A percentile compares a stretch with the other conserved stretches of the same genome.
phyloP scores from a whole-genome alignment of 306 rosid genomes.

The Sechiopsis laciniata region DNA sequence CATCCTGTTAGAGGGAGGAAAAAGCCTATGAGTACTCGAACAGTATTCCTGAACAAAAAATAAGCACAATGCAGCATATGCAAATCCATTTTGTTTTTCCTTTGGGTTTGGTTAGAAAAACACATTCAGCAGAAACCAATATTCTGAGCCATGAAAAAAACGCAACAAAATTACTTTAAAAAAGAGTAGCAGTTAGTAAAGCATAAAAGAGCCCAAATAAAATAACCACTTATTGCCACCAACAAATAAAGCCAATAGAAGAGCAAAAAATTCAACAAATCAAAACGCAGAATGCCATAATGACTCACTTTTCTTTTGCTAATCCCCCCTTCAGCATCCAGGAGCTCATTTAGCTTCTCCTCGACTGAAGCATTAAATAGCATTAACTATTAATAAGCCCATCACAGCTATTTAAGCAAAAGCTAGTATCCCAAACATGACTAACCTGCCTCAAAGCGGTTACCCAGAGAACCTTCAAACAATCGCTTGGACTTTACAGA shows the following conservation, averaged over 20 bases:
- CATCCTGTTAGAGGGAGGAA: slow-evolving; percentile 50
- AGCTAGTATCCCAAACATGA: slow-evolving; percentile 24
- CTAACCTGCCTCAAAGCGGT: slow-evolving; percentile 88
- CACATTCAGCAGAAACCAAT: slow-evolving; percentile 7
- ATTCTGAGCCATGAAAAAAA: not conserved
- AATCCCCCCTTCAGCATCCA: slow-evolving; percentile 89
- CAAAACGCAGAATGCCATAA: slow-evolving; percentile 2
- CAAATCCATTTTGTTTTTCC: not conserved
- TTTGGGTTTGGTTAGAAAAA: not conserved
- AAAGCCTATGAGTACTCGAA: slow-evolving; percentile 5
- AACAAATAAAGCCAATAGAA: slow-evolving; percentile 8
- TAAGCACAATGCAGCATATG: slow-evolving; percentile 6
- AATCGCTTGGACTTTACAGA: slow-evolving; percentile 54
- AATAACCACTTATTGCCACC: slow-evolving; percentile 2
- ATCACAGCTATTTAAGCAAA: slow-evolving; percentile 20
- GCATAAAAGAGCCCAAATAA: not conserved
- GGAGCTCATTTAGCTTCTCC: slow-evolving; percentile 85
- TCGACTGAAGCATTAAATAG: slow-evolving; percentile 60
- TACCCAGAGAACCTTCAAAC: slow-evolving; percentile 56
- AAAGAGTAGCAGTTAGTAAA: not conserved
- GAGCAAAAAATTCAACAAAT: slow-evolving; percentile 21
- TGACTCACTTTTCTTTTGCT: slow-evolving; percentile 86
- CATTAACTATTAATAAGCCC: slow-evolving; percentile 29
- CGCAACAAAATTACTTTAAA: not conserved
- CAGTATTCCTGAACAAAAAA: not conserved